Base-by-base conservation (phyloP, 805 yeast genomes). In the Kuraishia capsulata region DNA sequence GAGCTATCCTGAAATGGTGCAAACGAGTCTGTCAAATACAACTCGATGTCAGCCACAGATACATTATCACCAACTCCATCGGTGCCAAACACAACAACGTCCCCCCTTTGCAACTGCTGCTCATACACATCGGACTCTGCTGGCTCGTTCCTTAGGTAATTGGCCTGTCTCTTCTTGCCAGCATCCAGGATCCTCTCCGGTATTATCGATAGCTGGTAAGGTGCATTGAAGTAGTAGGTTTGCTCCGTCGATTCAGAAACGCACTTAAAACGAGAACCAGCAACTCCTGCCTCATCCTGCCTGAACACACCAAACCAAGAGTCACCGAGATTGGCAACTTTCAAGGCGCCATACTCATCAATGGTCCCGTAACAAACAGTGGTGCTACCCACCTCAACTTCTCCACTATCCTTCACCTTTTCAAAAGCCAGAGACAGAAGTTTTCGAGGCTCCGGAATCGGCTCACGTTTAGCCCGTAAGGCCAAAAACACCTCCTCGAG, bases 11-110 rank as follows among this genome's bases (percentile, higher is more conserved):
- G 18, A 4, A 9, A 17, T 16, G 30, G 39, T 5, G 57, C 59
- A 48, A 73, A 55, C 37, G 60, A 62, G 48, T 85, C 89, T 33
- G 69, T 71, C 41, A 89, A 67, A 45, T 72, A 82, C 14, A 73
- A 52, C 51, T 77, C 86, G 37, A 86, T 78, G 51, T 87, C 96
- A 33, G 75, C 73, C 2, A 80, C 67, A 13, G 74, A 69, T 29
- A 90, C 73, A 55, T 90, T 90, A 57, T 90, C 98, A 21, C 85
- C 78, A 36, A 90, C 81, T 23, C 98, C 98, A 61, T 90, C 98
- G 0, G 97, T 87, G 30, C 95, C 94, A 52, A 90, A 79, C 37
- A 92, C 55, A 3, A 90, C 73, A 16, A 92, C 62, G 56, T 90
- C 98, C 36, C 79, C 76, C 38, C 72, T 72, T 50, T 77, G 53